Percentiles rank a stretch among this genome's conserved stretches.
phyloP scores from a whole-genome alignment of 2,329 filamentous ascomycete species.

The Furcasterigmium sp. region DNA sequence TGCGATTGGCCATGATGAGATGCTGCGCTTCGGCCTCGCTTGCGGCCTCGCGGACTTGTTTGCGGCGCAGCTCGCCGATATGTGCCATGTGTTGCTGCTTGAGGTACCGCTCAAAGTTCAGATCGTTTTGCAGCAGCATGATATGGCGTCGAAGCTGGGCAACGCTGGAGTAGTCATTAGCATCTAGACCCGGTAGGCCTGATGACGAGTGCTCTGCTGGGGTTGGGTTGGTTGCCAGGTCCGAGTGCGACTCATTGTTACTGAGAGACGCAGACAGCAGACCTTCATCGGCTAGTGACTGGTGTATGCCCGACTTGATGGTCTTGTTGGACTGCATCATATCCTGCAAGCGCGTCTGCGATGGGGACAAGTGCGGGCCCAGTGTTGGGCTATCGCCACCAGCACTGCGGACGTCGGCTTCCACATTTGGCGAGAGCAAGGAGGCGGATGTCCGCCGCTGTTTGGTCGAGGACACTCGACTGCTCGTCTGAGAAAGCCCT shows the following conservation, averaged over 20 bases:
- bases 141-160: conserved; percentile 66
- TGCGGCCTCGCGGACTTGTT: conserved; percentile 70
- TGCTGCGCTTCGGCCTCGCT: conserved; percentile 80
- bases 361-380: conserved; percentile 45
- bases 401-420: no score
- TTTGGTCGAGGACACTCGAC: conserved; percentile 28
- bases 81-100: conserved; percentile 80
- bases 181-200: conserved; percentile 18
- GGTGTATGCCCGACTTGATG: conserved; percentile 50
- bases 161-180: conserved; percentile 30
- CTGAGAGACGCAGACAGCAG: conserved; percentile 48
- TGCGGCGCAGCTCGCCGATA: conserved; percentile 71
- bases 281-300: conserved; percentile 53
- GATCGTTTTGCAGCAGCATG: conserved; percentile 71
- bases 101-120: conserved; percentile 78
- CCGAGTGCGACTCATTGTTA: conserved; percentile 37
- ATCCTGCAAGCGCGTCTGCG: conserved; percentile 54
- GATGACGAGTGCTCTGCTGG: conserved; percentile 6
- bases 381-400: conserved; percentile 58
- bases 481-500: conserved; percentile 34
- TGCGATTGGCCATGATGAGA: conserved; percentile 69
- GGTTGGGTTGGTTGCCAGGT: background rate
- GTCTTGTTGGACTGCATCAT: conserved; percentile 56
- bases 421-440: conserved; percentile 36
- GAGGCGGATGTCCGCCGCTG: conserved; percentile 44